Percentiles rank a stretch among this genome's conserved stretches.
Conservation (phyloP, 192 early-diverging fungal species). For the Piromyces sp. region DNA sequence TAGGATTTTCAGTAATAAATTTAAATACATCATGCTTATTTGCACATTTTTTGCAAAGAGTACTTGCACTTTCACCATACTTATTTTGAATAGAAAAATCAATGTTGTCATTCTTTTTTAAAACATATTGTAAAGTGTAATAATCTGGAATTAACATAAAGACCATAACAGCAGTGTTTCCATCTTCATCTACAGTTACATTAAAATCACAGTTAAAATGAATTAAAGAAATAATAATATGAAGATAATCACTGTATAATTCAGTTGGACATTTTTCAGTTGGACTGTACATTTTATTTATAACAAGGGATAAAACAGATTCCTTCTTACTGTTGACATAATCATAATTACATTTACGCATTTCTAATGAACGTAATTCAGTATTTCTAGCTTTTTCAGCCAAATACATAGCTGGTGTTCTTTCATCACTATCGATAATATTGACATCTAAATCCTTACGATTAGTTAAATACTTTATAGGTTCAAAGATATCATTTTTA, state of each 20-base stretch:
- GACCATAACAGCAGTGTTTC: not conserved
- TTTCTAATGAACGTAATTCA: not conserved
- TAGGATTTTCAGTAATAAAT: not conserved
- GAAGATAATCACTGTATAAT: not conserved
- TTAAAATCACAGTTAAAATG: not conserved
- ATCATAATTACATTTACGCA: not conserved
- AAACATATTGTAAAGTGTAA: not conserved
- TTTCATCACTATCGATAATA: not conserved
- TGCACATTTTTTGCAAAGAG: not conserved
- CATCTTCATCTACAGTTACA: not conserved
- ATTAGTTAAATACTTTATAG: not conserved
- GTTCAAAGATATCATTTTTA: not conserved
- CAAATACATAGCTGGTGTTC: not conserved
- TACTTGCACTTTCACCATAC: not conserved
- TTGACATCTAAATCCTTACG: not conserved
- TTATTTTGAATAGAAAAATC: not conserved
- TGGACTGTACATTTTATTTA: not conserved
- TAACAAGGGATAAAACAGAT: not conserved
- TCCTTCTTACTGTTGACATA: not conserved
- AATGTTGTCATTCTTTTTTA: not conserved
- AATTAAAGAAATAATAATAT: not conserved
- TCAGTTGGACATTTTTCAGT: not conserved
- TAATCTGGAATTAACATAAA: not conserved
- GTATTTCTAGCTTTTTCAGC: not conserved
- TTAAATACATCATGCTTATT: not conserved